A percentile compares a stretch with the other conserved stretches of the same genome.
Evolutionary conservation across 495 filamentous ascomycete genomes (phyloP).

Genomic region (Aspergillus biplanus): DNA sequence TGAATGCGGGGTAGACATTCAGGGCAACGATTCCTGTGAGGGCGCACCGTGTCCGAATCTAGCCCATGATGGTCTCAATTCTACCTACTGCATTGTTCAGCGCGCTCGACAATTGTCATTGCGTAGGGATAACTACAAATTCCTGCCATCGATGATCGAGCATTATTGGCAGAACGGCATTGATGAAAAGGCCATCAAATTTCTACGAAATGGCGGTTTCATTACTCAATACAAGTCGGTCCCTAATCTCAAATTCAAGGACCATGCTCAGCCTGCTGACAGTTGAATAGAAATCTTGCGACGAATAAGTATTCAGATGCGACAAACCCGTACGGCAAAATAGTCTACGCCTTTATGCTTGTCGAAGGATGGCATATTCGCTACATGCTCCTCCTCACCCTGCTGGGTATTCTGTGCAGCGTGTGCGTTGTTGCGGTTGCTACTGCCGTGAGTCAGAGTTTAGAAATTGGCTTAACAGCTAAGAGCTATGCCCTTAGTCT

Average conservation of each 20-base stretch:
- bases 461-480: background rate
- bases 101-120: background rate
- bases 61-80: background rate
- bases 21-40: background rate
- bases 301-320: conserved; percentile 4
- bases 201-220: background rate
- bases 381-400: background rate
- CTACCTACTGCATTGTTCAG: background rate
- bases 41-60: background rate
- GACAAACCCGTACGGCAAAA: background rate
- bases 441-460: background rate
- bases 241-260: background rate
- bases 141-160: background rate
- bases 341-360: background rate
- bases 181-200: background rate
- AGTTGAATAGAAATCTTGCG: background rate
- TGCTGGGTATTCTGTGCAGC: background rate
- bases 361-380: conserved; percentile 5
- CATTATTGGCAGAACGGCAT: background rate
- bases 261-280: background rate
- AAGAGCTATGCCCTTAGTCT: background rate
- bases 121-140: background rate
- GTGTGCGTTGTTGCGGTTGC: background rate
- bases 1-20: background rate
- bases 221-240: background rate